A percentile compares a stretch with the other conserved stretches of the same genome.
phyloP scores from a whole-genome alignment of 441 rosid species.

The Biscutella laevigata region DNA sequence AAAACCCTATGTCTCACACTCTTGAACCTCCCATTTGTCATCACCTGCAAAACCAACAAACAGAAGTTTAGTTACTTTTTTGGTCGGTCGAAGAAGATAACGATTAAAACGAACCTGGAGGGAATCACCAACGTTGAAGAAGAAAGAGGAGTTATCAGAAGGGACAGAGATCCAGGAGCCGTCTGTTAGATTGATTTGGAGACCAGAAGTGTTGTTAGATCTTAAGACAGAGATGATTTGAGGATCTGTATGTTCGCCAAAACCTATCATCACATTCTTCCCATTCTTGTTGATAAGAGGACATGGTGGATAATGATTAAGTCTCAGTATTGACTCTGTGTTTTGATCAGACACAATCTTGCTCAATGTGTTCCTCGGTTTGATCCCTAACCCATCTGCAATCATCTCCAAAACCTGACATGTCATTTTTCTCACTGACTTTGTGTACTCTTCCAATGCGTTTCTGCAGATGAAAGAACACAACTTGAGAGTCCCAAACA shows the following conservation, averaged over 20 bases:
- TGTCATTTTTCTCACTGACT: slow-evolving; percentile 41
- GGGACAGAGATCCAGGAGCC: slow-evolving; percentile 53
- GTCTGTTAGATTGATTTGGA: slow-evolving; percentile 39
- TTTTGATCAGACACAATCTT: slow-evolving; percentile 41
- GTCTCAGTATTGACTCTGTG: slow-evolving; percentile 43
- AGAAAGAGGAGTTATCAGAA: slow-evolving; percentile 41
- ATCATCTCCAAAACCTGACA: slow-evolving; percentile 39
- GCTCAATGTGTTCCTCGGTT: slow-evolving; percentile 38
- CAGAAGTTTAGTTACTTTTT: too few species aligned
- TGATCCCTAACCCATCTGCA: slow-evolving; percentile 46
- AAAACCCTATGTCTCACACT: slow-evolving; percentile 63
- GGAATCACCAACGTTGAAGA: slow-evolving; percentile 49
- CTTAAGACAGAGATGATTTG: slow-evolving; percentile 48
- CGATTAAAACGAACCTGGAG: slow-evolving; percentile 32
- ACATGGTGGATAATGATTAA: slow-evolving; percentile 50
- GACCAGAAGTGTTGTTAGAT: slow-evolving; percentile 50
- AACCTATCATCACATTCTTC: slow-evolving; percentile 41
- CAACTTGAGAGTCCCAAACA: background rate
- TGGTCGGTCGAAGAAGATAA: too few species aligned
- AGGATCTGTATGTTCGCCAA: slow-evolving; percentile 64
- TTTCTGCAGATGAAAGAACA: slow-evolving; percentile 25
- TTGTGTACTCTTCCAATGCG: slow-evolving; percentile 40
- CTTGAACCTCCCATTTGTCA: slow-evolving; percentile 57
- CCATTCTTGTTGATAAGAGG: slow-evolving; percentile 15
- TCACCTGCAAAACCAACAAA: slow-evolving; percentile 30